Evolutionary conservation across 148 eudicot species (phyloP).

Genomic region (Rhododendron mucronatum): DNA sequence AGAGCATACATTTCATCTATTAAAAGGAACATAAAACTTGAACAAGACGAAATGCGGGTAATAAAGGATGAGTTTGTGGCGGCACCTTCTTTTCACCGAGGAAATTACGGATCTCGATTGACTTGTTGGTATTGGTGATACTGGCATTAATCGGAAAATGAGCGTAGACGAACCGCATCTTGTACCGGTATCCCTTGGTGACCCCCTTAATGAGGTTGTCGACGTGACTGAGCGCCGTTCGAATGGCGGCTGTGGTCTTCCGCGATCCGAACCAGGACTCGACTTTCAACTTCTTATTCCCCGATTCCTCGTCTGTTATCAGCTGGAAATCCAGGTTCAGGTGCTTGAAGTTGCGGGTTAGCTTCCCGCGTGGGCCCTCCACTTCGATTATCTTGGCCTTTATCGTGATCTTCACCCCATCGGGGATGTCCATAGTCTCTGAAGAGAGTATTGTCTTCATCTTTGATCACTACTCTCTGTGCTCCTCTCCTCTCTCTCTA

Average conservation of each 20-base stretch:
- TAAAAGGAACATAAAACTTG: background rate
- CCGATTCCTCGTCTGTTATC: constrained; percentile 33
- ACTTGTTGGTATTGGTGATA: constrained; percentile 27
- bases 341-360: constrained; percentile 48
- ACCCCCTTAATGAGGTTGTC: constrained; percentile 42
- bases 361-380: constrained; percentile 52
- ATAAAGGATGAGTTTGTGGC: background rate
- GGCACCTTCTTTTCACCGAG: constrained; percentile 64
- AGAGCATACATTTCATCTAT: background rate
- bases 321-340: constrained; percentile 52
- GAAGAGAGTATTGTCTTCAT: constrained; percentile 50
- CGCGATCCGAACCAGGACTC: constrained; percentile 49
- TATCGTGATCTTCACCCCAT: constrained; percentile 40
- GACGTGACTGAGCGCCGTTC: constrained; percentile 49
- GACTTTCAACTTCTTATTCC: constrained; percentile 43
- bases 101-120: constrained; percentile 62
- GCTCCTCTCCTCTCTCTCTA: background rate
- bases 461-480: background rate
- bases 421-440: constrained; percentile 56
- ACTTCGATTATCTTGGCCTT: constrained; percentile 50
- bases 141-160: constrained; percentile 66
- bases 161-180: constrained; percentile 62
- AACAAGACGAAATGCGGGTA: background rate
- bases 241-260: constrained; percentile 44
- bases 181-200: constrained; percentile 53